Base-by-base conservation (phyloP, 805 yeast species). In the Starmera pachycereana region DNA sequence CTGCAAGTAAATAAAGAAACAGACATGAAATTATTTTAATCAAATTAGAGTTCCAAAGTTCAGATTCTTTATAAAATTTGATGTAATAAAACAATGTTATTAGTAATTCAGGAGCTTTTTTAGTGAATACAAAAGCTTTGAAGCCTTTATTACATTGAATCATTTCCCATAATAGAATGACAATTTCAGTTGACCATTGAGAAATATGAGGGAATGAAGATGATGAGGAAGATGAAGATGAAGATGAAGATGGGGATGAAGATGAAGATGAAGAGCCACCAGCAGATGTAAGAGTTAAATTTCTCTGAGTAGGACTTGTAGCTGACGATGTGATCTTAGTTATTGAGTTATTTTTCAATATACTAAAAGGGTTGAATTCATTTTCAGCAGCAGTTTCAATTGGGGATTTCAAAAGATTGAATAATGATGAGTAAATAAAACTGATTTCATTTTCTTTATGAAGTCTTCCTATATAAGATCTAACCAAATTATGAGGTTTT, bases 111-210 rank as follows among this genome's bases (percentile, higher is more conserved):
- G 70, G 64, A 2, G 78, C 71, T 44, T 68, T 66, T 35, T 68
- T 64, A 12, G 68, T 65, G 3, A 69, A 58, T 28, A 76, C 60
- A 38, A 66, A 61, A 13, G 54, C 51, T 42, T 69, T 68, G 50
- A 81, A 78, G 37, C 58, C 59, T 43, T 66, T 66, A 59, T 90
- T 90, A 49, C 87, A 78, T 53, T 85, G 90, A 29, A 75, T 60
- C 34, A 87, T 60, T 50, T 84, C 95, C 84, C 95, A 85, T 12
- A 83, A 48, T 8, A 89, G 54, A 54, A 81, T 68, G 6, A 76
- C 58, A n/a, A 73, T 53, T 51, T 81, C 89, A 4, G 68, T 61
- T 2, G 76, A 56, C 80, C 88, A 67, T 14, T 68, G 50, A 5
- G 72, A 58, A 42, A 67, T 38, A 45, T 60, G 44, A 35, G 74